A percentile compares a stretch with the other conserved stretches of the same genome.
Conservation (phyloP, 2,329 filamentous ascomycete genomes). For the Shiraia bambusicola region DNA sequence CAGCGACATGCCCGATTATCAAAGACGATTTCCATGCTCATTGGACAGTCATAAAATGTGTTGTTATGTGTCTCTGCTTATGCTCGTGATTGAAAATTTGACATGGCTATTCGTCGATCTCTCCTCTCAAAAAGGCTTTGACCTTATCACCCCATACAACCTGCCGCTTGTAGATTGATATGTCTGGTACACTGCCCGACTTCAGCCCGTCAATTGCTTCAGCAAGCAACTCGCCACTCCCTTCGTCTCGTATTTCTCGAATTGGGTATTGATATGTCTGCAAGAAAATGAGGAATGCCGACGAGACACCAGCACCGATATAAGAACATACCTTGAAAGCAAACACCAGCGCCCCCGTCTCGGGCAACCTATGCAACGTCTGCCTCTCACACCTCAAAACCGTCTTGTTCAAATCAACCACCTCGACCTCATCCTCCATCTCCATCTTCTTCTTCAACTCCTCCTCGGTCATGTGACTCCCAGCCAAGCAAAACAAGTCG, state of each 20-base stretch:
- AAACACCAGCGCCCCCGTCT: slow-evolving; percentile 59
- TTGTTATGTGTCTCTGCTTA: no score
- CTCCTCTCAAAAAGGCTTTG: slow-evolving; percentile 50
- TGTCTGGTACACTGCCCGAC: slow-evolving; percentile 58
- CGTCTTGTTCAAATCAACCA: slow-evolving; percentile 48
- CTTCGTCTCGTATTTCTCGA: slow-evolving; percentile 58
- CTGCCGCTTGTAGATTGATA: slow-evolving; percentile 60
- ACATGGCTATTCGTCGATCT: slow-evolving; percentile 11
- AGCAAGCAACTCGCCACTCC: slow-evolving; percentile 55
- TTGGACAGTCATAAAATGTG: no score
- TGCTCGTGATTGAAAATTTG: no score
- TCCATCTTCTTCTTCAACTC: slow-evolving; percentile 28
- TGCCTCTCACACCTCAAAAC: slow-evolving; percentile 60
- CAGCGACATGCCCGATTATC: no score
- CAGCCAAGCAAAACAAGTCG: slow-evolving; percentile 44
- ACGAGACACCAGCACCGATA: not conserved
- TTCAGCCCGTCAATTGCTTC: slow-evolving; percentile 61
- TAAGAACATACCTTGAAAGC: slow-evolving; percentile 51
- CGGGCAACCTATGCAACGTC: slow-evolving; percentile 61
- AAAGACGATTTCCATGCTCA: no score
- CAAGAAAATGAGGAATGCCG: not conserved
- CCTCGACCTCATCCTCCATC: slow-evolving; percentile 30
- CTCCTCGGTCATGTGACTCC: slow-evolving; percentile 49
- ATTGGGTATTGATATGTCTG: slow-evolving; percentile 61
- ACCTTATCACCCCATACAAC: slow-evolving; percentile 60